phyloP scores from a whole-genome alignment of 306 rosid genomes.

The Ziziphus jujuba region DNA sequence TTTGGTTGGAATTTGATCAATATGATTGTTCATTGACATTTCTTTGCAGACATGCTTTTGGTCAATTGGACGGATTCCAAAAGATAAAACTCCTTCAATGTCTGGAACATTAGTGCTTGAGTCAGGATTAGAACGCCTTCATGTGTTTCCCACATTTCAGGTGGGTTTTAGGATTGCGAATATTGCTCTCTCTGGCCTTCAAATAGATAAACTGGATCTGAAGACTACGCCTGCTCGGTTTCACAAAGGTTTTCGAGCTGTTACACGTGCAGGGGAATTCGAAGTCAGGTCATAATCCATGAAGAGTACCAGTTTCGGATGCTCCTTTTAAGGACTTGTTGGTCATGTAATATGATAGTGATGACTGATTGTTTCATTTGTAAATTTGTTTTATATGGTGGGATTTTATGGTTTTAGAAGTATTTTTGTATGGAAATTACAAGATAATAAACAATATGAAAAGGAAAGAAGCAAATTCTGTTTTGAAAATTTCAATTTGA shows the following conservation, averaged over 20 bases:
- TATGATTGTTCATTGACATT: not conserved
- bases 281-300: constrained; percentile 66
- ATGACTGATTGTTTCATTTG: constrained; percentile 1
- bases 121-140: constrained; percentile 76
- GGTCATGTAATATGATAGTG: too few relatives aligned
- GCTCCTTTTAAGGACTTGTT: too few relatives aligned
- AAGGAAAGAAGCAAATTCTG: not conserved
- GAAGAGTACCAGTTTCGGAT: not conserved
- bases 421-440: not conserved
- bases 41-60: constrained; percentile 75
- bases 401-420: not conserved
- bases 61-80: constrained; percentile 86
- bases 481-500: not conserved
- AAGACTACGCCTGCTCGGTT: constrained; percentile 61
- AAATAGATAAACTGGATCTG: constrained; percentile 80
- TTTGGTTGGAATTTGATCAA: constrained; percentile 12
- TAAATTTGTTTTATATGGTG: constrained; percentile 3
- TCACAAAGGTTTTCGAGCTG: constrained; percentile 92
- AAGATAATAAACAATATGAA: not conserved
- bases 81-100: constrained; percentile 87
- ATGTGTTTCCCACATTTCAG: constrained; percentile 80
- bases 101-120: constrained; percentile 83
- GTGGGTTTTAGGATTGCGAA: constrained; percentile 85
- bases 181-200: constrained; percentile 82
- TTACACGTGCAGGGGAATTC: constrained; percentile 77